phyloP scores from a whole-genome alignment of 2,329 filamentous ascomycete genomes.

The Cladosporium sp. region DNA sequence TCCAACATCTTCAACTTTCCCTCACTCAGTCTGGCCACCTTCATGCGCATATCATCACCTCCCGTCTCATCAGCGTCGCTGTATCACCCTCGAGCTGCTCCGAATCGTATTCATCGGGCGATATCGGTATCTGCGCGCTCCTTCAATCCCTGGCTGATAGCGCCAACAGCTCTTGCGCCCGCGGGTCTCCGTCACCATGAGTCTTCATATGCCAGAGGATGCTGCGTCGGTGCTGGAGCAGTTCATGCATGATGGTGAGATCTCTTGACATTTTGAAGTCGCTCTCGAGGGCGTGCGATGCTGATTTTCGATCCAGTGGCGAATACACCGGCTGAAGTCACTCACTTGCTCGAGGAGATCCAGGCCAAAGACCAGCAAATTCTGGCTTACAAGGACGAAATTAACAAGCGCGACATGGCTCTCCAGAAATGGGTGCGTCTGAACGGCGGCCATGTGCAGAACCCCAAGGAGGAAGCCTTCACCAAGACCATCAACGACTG shows the following conservation, averaged over 20 bases:
- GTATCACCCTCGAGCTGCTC: no score
- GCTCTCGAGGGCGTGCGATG: background rate
- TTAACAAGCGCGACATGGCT: slow-evolving; percentile 67
- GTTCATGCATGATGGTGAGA: slow-evolving; percentile 63
- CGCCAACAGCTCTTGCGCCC: background rate
- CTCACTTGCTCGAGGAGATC: slow-evolving; percentile 80
- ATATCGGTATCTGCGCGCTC: no score
- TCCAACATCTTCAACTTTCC: slow-evolving; percentile 12
- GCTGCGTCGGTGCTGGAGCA: slow-evolving; percentile 71
- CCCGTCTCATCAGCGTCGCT: background rate
- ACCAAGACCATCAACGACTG: slow-evolving; percentile 63
- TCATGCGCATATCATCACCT: background rate
- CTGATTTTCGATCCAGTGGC: slow-evolving; percentile 46
- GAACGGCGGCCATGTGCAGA: slow-evolving; percentile 68
- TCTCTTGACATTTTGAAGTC: background rate
- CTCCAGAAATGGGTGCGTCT: slow-evolving; percentile 79
- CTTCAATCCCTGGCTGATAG: background rate
- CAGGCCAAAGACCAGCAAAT: slow-evolving; percentile 73
- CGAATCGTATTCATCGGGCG: no score
- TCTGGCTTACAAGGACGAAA: slow-evolving; percentile 62
- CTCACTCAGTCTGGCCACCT: background rate
- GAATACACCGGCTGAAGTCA: slow-evolving; percentile 77
- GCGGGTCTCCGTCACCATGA: slow-evolving; percentile 11
- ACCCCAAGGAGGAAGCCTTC: slow-evolving; percentile 70
- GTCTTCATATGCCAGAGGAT: slow-evolving; percentile 51